Percentiles rank a stretch among this genome's conserved stretches.
Evolutionary conservation across 108 stramenopile species (phyloP).

Genomic region (Poteriospumella lacustris): DNA sequence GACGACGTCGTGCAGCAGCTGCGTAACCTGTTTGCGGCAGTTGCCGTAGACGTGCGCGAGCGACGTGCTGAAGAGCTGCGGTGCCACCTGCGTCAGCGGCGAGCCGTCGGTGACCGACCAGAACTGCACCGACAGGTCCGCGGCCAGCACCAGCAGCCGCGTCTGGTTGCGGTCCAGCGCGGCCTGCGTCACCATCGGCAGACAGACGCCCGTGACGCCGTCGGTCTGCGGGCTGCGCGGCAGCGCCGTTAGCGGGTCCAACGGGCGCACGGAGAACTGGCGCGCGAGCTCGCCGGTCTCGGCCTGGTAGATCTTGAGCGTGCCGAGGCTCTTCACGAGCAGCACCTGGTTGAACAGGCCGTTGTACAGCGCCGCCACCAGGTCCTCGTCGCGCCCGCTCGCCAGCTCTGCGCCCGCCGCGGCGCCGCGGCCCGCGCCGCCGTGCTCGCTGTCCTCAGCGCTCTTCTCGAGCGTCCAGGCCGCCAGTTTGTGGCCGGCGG

Average conservation of each 20-base stretch:
- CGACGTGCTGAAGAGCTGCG: background rate
- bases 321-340: background rate
- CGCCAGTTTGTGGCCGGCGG: background rate
- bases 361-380: constrained; percentile 5
- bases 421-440: too few species aligned
- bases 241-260: background rate
- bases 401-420: background rate
- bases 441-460: background rate
- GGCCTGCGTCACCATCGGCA: background rate
- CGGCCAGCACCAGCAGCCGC: background rate
- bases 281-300: background rate
- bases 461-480: background rate
- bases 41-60: background rate
- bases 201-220: background rate
- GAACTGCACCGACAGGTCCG: background rate
- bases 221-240: background rate
- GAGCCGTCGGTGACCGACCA: background rate
- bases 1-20: background rate
- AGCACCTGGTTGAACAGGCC: constrained; percentile 11
- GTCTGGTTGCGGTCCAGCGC: background rate
- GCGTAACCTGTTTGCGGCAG: background rate
- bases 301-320: constrained; percentile 2
- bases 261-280: background rate
- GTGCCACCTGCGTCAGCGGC: background rate
- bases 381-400: background rate